Conservation (phyloP, 208 protist genomes). For the Wallacemonas collosoma region DNA sequence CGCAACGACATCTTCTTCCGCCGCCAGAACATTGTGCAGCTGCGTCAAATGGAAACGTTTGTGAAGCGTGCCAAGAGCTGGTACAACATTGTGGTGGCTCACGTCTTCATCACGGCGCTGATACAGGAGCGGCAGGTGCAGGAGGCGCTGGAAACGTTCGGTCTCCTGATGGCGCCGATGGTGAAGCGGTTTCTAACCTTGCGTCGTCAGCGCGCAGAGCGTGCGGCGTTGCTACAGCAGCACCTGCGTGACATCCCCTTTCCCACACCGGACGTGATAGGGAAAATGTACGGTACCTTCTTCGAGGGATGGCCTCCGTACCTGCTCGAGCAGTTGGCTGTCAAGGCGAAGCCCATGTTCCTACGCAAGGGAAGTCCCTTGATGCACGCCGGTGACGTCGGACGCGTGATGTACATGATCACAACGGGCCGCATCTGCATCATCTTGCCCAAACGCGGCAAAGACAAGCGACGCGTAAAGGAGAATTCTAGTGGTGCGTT, state of each 20-base stretch:
- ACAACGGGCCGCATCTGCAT: slow-evolving; percentile 69
- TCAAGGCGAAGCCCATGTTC: slow-evolving; percentile 63
- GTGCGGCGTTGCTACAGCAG: slow-evolving; percentile 40
- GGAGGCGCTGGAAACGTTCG: slow-evolving; percentile 73
- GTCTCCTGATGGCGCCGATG: slow-evolving; percentile 68
- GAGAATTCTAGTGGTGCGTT: slow-evolving; percentile 76
- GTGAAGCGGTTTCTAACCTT: slow-evolving; percentile 55
- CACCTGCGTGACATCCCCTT: slow-evolving; percentile 79
- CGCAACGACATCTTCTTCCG: slow-evolving; percentile 61
- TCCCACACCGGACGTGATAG: slow-evolving; percentile 73
- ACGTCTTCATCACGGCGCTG: slow-evolving; percentile 84
- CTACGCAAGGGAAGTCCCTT: slow-evolving; percentile 68
- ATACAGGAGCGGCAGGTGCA: slow-evolving; percentile 77
- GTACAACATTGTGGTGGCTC: slow-evolving; percentile 77
- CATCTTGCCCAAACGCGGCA: slow-evolving; percentile 66
- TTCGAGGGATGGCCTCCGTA: slow-evolving; percentile 76
- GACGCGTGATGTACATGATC: slow-evolving; percentile 89
- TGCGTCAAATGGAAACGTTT: slow-evolving; percentile 54
- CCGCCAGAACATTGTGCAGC: slow-evolving; percentile 58
- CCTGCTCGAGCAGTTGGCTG: slow-evolving; percentile 69
- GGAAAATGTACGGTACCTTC: slow-evolving; percentile 84
- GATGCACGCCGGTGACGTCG: slow-evolving; percentile 90
- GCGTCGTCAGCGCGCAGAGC: slow-evolving; percentile 31
- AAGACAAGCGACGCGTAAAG: slow-evolving; percentile 74
- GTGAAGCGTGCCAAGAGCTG: slow-evolving; percentile 57